phyloP scores from a whole-genome alignment of 2,329 filamentous ascomycete genomes.

The Cylindrodendrum hubeiense region DNA sequence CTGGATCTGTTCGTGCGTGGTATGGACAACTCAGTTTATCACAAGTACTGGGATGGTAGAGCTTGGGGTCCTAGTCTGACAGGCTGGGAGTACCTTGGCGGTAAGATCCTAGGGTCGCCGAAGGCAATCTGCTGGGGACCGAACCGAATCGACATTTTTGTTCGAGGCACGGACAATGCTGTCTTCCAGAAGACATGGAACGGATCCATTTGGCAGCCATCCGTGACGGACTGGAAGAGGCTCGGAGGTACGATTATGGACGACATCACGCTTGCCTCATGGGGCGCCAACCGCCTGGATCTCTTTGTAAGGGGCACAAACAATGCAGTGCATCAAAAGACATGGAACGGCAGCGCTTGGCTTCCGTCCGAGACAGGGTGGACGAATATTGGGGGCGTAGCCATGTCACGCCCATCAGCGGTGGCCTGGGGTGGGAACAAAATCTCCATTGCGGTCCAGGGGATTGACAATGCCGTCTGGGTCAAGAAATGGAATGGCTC shows the following conservation, averaged over 20 bases:
- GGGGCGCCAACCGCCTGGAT: slow-evolving; percentile 43
- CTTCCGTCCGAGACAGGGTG: neutral
- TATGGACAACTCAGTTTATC: slow-evolving; percentile 45
- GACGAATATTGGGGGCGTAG: neutral
- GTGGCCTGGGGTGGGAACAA: neutral
- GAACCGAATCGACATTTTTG: slow-evolving; percentile 43
- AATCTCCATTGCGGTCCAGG: neutral
- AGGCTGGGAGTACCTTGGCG: slow-evolving; percentile 6
- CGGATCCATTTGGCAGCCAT: slow-evolving; percentile 25
- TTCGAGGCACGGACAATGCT: slow-evolving; percentile 34
- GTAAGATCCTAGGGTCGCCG: neutral
- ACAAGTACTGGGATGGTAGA: slow-evolving; percentile 41
- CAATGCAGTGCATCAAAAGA: slow-evolving; percentile 44
- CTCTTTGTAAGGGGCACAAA: slow-evolving; percentile 46
- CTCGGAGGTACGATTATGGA: slow-evolving; percentile 45
- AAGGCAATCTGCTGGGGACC: slow-evolving; percentile 40
- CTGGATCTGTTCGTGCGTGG: slow-evolving; percentile 47
- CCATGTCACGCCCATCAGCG: neutral
- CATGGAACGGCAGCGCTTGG: slow-evolving; percentile 44
- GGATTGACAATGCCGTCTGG: neutral
- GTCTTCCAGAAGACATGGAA: slow-evolving; percentile 41
- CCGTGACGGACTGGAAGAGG: slow-evolving; percentile 32
- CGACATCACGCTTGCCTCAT: slow-evolving; percentile 37
- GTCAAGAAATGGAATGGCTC: neutral
- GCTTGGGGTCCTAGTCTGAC: slow-evolving; percentile 34